A percentile compares a stretch with the other conserved stretches of the same genome.
These are phyloP conservation scores for Stemphylium lycopersici DNA, from an alignment of 2,329 filamentous ascomycete species.

Conservation along the genomic window DNA sequence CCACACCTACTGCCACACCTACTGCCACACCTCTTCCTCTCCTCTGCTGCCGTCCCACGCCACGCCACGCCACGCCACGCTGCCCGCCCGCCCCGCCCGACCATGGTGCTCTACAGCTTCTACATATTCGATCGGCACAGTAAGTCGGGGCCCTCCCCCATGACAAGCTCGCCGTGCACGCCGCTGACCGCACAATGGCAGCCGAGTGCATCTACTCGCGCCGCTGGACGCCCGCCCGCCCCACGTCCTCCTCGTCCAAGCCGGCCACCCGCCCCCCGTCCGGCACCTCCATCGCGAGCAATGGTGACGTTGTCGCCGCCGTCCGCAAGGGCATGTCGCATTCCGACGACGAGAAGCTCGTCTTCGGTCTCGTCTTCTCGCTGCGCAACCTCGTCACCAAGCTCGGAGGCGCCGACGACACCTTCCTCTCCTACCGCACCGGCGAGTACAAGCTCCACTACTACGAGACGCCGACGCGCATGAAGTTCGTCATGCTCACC, in stretches of 20 bases:
- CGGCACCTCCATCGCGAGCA: slow-evolving; percentile 54
- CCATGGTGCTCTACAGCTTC: slow-evolving; percentile 95
- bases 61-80: too few relatives aligned
- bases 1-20: background rate
- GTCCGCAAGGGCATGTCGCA: slow-evolving; percentile 57
- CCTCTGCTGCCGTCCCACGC: background rate
- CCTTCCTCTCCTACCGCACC: slow-evolving; percentile 91
- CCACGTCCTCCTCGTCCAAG: slow-evolving; percentile 55
- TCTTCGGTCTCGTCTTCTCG: slow-evolving; percentile 96
- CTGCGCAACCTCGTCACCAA: slow-evolving; percentile 96
- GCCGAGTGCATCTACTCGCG: slow-evolving; percentile 97
- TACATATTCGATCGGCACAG: slow-evolving; percentile 99
- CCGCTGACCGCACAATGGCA: slow-evolving; percentile 51
- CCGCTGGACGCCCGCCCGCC: slow-evolving; percentile 70
- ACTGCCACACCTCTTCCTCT: background rate
- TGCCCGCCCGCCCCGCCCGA: too few relatives aligned
- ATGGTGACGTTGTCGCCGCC: slow-evolving; percentile 44
- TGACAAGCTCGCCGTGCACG: background rate
- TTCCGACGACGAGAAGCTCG: slow-evolving; percentile 90
- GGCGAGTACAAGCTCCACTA: slow-evolving; percentile 98
- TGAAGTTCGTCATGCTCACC: slow-evolving; percentile 96
- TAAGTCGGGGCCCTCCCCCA: slow-evolving; percentile 59
- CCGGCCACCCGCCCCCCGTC: slow-evolving; percentile 55
- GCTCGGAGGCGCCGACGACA: slow-evolving; percentile 89
- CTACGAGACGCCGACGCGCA: slow-evolving; percentile 95